Base-by-base conservation (phyloP, 1,284 basidiomycete species). In the Trichosporon asahii region DNA sequence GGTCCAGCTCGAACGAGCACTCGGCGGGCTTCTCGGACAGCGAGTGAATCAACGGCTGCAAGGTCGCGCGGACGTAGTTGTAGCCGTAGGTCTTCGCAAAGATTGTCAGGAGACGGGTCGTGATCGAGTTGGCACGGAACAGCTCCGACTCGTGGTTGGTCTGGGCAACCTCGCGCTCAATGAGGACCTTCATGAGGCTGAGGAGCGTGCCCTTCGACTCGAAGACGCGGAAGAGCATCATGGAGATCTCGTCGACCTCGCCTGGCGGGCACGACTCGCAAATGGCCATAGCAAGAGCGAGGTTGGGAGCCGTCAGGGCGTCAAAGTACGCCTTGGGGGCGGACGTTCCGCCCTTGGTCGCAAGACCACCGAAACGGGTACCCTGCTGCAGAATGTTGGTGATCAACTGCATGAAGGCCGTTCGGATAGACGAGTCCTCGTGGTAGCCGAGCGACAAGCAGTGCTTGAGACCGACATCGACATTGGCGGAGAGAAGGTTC, bases 21-120 rank as follows among this genome's bases (percentile, higher is more conserved):
- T 90, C 91, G 23, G 88, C 81, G 0, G 92, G 91, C 81, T 91
- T 87, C 12, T 88, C 85, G 6, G 87, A 84, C 86, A 96, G 90
- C 29, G 88, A 88, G 73, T 90, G 87, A 70, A 95, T 86, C 27
- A 95, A 85, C 2, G 93, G 92, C 57, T 88, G 85, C 65, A 95
- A 88, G 31, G 95, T 87, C 65, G 87, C 88, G 37, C 94, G 87
- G 18, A 95, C 85, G 79, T 95, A 96, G 72, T 90, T 90, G 82
- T 95, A 96, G 4, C 94, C 94, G 73, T 95, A 92, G 31, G 91
- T 89, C 76, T 87, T 89, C 1, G 92, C 92, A 76, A 95, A 95
- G 1, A 90, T 88, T 7, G 92, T 93, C 60, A 96, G 82, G 70
- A 97, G 89, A 67, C 92, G 87, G 23, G 91, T 92, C 75, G 91